A percentile compares a stretch with the other conserved stretches of the same genome.
These are phyloP conservation scores for Kandelia obovata DNA, from an alignment of 345 rosid genomes.

Conservation along the genomic window DNA sequence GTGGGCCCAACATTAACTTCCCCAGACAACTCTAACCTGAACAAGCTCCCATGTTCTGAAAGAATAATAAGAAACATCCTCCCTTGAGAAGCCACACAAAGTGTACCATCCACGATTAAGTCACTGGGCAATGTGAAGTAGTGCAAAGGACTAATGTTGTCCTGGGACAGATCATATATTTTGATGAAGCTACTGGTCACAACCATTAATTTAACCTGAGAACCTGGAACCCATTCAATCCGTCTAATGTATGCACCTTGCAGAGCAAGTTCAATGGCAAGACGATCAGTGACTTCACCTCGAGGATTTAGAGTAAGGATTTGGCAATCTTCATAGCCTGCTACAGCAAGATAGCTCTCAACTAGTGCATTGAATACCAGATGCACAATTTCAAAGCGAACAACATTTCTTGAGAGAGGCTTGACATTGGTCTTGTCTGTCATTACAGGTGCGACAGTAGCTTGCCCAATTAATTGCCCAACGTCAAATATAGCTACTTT, in stretches of 20 bases:
- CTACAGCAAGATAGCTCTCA: slow-evolving; percentile 93
- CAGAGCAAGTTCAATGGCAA: slow-evolving; percentile 91
- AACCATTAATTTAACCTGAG: slow-evolving; percentile 88
- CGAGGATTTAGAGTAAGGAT: slow-evolving; percentile 87
- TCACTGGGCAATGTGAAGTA: slow-evolving; percentile 83
- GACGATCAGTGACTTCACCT: slow-evolving; percentile 95
- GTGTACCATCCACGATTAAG: slow-evolving; percentile 80
- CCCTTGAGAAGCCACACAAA: slow-evolving; percentile 76
- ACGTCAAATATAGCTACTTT: slow-evolving; percentile 94
- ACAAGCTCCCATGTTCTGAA: slow-evolving; percentile 78
- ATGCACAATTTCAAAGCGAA: slow-evolving; percentile 96
- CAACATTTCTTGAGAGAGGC: slow-evolving; percentile 90
- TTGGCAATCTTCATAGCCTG: slow-evolving; percentile 98
- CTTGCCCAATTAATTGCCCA: slow-evolving; percentile 90
- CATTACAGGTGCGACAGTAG: slow-evolving; percentile 79
- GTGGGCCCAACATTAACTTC: slow-evolving; percentile 83
- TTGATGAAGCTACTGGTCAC: slow-evolving; percentile 88
- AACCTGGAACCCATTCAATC: slow-evolving; percentile 94
- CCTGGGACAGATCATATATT: slow-evolving; percentile 94
- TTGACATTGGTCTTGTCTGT: slow-evolving; percentile 95
- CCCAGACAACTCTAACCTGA: slow-evolving; percentile 66
- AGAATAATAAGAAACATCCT: slow-evolving; percentile 79
- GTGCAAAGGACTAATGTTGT: slow-evolving; percentile 89
- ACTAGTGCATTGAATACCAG: slow-evolving; percentile 71
- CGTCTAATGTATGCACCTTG: slow-evolving; percentile 92